Evolutionary conservation across 768 basidiomycete species (phyloP).

Genomic region (Daedaleopsis sinensis): DNA sequence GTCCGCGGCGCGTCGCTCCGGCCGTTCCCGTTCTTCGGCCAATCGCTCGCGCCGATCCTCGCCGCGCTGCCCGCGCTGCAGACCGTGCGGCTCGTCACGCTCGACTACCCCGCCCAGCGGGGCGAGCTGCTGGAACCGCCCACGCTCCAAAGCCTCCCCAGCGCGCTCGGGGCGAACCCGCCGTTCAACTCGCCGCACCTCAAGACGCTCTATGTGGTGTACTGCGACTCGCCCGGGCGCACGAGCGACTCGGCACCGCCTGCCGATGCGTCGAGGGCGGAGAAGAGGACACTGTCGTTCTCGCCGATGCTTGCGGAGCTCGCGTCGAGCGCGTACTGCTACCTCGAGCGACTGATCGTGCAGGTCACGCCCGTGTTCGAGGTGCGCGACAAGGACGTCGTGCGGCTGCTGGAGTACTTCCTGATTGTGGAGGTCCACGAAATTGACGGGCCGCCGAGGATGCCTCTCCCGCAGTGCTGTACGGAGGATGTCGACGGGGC

Average conservation of each 20-base stretch:
- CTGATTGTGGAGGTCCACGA: neutral
- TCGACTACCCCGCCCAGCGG: neutral
- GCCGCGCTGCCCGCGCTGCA: neutral
- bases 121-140: too few species aligned
- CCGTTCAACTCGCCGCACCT: neutral
- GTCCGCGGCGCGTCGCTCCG: neutral
- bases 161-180: neutral
- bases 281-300: neutral
- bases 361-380: neutral
- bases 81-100: neutral
- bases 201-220: neutral
- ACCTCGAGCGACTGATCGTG: neutral
- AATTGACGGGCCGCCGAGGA: neutral
- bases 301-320: neutral
- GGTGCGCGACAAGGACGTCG: neutral
- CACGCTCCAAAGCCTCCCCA: neutral
- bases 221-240: neutral
- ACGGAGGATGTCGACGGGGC: neutral
- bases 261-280: too few species aligned
- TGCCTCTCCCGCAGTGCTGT: neutral
- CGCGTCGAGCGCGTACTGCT: conserved; percentile 1
- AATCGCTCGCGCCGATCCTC: neutral
- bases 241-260: too few species aligned
- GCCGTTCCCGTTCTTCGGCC: neutral
- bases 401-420: neutral